A percentile compares a stretch with the other conserved stretches of the same genome.
Conservation (phyloP, 2,329 filamentous ascomycete species). For the Fusarium sp. region DNA sequence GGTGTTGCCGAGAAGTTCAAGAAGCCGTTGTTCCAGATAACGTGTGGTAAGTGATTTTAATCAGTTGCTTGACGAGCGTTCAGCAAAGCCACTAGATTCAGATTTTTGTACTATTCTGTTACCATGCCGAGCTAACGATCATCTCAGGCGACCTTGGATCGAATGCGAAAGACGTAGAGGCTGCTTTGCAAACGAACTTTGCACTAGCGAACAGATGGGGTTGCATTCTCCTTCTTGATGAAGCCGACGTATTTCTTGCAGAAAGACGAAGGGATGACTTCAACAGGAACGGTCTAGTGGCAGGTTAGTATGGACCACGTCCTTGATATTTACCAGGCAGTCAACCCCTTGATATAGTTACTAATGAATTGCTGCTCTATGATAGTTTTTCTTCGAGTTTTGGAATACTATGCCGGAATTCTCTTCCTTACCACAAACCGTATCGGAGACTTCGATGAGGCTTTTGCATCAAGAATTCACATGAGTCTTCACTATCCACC, state of each 20-base stretch:
- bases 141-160: conserved; percentile 18
- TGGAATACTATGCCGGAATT: conserved; percentile 7
- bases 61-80: too few species aligned
- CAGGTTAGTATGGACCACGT: conserved; percentile 16
- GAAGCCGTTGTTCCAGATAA: conserved; percentile 29
- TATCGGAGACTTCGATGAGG: conserved; percentile 2
- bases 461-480: conserved; percentile 7
- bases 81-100: too few species aligned
- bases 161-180: conserved; percentile 17
- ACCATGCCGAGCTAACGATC: too few species aligned
- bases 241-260: conserved; percentile 23
- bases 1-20: conserved; percentile 20
- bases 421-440: conserved; percentile 11
- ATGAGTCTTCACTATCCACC: background rate
- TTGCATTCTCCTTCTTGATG: conserved; percentile 26
- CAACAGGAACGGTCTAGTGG: conserved; percentile 18
- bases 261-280: conserved; percentile 15
- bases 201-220: conserved; percentile 20
- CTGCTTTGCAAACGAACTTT: conserved; percentile 12
- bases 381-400: conserved; percentile 4
- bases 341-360: too few species aligned
- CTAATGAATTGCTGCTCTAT: too few species aligned
- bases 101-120: too few species aligned
- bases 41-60: conserved; percentile 3
- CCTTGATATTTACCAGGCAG: too few species aligned